Base-by-base conservation (phyloP, 192 early-diverging fungal species). In the Linnemannia exigua region DNA sequence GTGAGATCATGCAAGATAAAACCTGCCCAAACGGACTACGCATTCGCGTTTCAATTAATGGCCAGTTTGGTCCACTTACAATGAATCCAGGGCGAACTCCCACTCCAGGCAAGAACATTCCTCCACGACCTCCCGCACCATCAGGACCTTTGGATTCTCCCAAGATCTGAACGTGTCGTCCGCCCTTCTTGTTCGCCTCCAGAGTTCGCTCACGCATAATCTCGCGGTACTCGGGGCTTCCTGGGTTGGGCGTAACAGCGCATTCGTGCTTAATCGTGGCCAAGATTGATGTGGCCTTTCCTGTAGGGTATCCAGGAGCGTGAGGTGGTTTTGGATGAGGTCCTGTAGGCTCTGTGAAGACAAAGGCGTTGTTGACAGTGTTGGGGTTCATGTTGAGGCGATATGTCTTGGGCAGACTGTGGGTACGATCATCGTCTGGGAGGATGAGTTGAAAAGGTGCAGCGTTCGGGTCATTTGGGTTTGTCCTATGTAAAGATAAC, bases 401-500 rank as follows among this genome's bases (percentile, higher is more conserved):
- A 87, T 97, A 99, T 82, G 94, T 93, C 75, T 96, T 95, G 41
- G 97, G 97, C 19, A 97, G 88, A 67, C 92, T 92, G 15, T 76
- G 84, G 50, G 92, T 89, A 63, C 89, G 89, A 19, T 90, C 87
- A 20, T 90, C 87, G 33, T 95, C 90, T 36, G 95, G 92, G 6
- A 98, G 89, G 22, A 96, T 84, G 28, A 98, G 85, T 31, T 94
- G 91, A 52, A 95, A 93, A 68, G 89, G 89, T 74, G 87, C 86
- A 35, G 88, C 89, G 9, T 84, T 81, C 6, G 86, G 78, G 70
- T 93, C 91, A 3, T 89, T 85, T n/a, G 75, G 70, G 33, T 83
- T 78, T 20, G 71, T 70, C 36, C 79, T 76, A 67, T 8, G 67
- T 16, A 17, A 6, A 75, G 17, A 41, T 46, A 51, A n/a, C 37